A percentile compares a stretch with the other conserved stretches of the same genome.
phyloP scores from a whole-genome alignment of 2,329 filamentous ascomycete genomes.

The Ophiostoma novo-ulmi region DNA sequence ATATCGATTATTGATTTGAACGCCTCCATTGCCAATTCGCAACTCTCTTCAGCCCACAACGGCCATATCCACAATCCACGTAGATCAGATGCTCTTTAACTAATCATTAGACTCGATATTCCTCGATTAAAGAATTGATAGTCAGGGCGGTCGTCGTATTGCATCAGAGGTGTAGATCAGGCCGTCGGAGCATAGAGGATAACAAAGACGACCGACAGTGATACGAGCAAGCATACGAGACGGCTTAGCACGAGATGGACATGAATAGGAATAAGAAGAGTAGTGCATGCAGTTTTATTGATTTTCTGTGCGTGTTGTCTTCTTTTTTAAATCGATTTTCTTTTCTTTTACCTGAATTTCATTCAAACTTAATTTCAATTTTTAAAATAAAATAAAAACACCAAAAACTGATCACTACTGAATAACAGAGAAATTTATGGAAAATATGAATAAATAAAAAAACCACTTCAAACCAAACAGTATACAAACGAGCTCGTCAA shows the following conservation, averaged over 20 bases:
- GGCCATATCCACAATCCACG: background rate
- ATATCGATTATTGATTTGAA: background rate
- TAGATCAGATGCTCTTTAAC: background rate
- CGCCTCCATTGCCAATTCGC: background rate
- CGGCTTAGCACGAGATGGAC: background rate
- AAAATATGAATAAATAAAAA: background rate
- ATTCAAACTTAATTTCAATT: too few species aligned
- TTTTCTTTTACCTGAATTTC: background rate
- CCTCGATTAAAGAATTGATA: background rate
- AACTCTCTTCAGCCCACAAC: background rate
- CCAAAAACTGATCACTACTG: background rate
- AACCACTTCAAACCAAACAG: background rate
- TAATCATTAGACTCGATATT: background rate
- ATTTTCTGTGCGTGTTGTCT: background rate
- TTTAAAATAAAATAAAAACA: background rate
- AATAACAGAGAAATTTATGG: background rate
- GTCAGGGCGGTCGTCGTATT: slow-evolving; percentile 1
- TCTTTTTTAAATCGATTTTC: too few species aligned
- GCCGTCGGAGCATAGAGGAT: background rate
- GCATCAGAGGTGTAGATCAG: background rate
- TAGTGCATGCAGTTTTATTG: too few species aligned
- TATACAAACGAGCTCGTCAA: background rate
- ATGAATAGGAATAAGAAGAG: background rate
- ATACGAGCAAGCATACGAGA: background rate
- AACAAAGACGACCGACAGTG: background rate